These are phyloP conservation scores for Aspergillus sp. DNA, from an alignment of 2,329 filamentous ascomycete species.

Conservation along the genomic window DNA sequence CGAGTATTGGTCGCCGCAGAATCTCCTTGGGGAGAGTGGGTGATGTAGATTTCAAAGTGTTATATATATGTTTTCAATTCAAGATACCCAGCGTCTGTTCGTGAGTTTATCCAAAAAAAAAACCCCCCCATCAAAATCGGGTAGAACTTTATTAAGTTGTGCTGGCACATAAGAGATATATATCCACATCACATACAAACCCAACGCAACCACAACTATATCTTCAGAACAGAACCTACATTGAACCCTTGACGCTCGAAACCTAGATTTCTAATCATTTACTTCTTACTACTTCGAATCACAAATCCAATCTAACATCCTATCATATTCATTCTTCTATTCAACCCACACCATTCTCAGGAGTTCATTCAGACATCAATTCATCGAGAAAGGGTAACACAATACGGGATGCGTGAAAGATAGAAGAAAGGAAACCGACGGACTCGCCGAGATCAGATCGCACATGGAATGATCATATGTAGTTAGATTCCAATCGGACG, in stretches of 20 bases:
- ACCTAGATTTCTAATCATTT: no score
- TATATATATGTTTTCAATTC: neutral
- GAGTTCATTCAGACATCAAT: slow-evolving; percentile 18
- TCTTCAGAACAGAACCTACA: neutral
- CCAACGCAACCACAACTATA: neutral
- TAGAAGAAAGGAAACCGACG: neutral
- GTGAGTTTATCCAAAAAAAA: no score
- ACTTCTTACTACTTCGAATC: no score
- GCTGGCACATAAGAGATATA: no score
- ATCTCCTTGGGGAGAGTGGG: slow-evolving; percentile 40
- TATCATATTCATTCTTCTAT: neutral
- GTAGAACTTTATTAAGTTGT: no score
- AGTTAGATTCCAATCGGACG: slow-evolving; percentile 23
- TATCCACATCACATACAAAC: neutral
- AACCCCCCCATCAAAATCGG: no score
- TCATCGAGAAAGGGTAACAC: slow-evolving; percentile 17
- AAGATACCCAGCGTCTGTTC: neutral
- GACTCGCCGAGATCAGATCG: neutral
- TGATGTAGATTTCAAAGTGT: slow-evolving; percentile 7
- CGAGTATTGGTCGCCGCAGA: slow-evolving; percentile 76
- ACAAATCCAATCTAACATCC: neutral
- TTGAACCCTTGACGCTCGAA: no score
- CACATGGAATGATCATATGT: slow-evolving; percentile 9
- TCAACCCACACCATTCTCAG: slow-evolving; percentile 2
- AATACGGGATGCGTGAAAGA: slow-evolving; percentile 15